phyloP scores from a whole-genome alignment of 331 rosid species.

The Dryas integrifolia region DNA sequence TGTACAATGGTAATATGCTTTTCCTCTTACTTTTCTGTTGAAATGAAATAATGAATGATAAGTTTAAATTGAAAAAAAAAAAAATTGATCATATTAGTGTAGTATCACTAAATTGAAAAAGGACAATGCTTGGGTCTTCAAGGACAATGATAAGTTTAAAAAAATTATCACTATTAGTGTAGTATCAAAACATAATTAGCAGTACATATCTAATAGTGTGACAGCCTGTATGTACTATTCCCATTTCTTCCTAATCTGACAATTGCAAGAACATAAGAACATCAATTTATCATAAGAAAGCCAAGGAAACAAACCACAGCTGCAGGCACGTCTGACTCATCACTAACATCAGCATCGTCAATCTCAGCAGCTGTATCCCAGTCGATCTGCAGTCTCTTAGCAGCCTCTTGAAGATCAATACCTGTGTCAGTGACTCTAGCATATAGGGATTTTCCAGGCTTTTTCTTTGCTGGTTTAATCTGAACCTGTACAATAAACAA shows the following conservation, averaged over 20 bases:
- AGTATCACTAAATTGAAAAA: not conserved
- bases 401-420: constrained; percentile 71
- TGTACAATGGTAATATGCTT: not conserved
- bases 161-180: not conserved
- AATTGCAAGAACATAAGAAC: constrained; percentile 1
- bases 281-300: constrained; percentile 19
- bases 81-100: not conserved
- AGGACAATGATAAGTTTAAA: not conserved
- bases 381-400: constrained; percentile 71
- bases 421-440: constrained; percentile 91
- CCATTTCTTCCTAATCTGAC: not conserved
- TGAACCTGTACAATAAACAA: constrained; percentile 38
- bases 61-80: not conserved
- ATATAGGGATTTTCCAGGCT: constrained; percentile 73
- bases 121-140: too few species aligned
- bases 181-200: not conserved
- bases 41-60: not conserved
- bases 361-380: constrained; percentile 98
- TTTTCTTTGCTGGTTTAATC: constrained; percentile 51
- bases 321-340: constrained; percentile 69
- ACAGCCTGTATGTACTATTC: not conserved
- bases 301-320: constrained; percentile 63
- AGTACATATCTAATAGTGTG: not conserved
- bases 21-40: not conserved
- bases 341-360: constrained; percentile 46